Evolutionary conservation across 2,329 filamentous ascomycete species (phyloP).

Genomic region (Ilyonectria robusta): DNA sequence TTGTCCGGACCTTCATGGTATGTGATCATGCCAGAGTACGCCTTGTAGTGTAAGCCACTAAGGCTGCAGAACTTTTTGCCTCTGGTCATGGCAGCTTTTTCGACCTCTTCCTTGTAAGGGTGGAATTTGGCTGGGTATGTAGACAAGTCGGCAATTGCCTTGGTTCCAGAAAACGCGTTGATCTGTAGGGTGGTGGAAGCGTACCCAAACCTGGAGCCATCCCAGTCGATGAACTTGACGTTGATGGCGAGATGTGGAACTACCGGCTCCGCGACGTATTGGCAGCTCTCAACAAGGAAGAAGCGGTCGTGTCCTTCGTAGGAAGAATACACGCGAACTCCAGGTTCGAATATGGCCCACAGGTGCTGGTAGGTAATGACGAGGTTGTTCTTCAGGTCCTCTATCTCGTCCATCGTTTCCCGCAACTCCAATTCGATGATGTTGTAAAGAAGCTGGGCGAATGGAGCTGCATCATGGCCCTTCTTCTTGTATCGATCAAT

Average conservation of each 20-base stretch:
- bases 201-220: conserved; percentile 20
- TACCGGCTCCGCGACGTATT: neutral
- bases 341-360: conserved; percentile 22
- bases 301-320: neutral
- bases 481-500: conserved; percentile 21
- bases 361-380: conserved; percentile 22
- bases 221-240: conserved; percentile 18
- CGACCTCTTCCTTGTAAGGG: neutral
- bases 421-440: conserved; percentile 14
- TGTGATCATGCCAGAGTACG: conserved; percentile 47
- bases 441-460: conserved; percentile 27
- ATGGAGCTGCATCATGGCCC: conserved; percentile 6
- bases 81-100: conserved; percentile 13
- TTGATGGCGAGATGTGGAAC: neutral
- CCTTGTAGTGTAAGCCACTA: conserved; percentile 21
- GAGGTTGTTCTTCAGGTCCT: conserved; percentile 6
- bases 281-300: neutral
- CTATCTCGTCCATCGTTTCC: conserved; percentile 14
- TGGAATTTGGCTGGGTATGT: conserved; percentile 20
- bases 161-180: conserved; percentile 14
- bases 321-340: neutral
- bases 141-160: conserved; percentile 17
- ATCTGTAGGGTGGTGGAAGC: conserved; percentile 1
- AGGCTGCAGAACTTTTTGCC: conserved; percentile 24
- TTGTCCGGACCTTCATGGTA: conserved; percentile 43